Evolutionary conservation across 2,329 filamentous ascomycete species (phyloP).

Genomic region (Apiospora rasikravindrae): DNA sequence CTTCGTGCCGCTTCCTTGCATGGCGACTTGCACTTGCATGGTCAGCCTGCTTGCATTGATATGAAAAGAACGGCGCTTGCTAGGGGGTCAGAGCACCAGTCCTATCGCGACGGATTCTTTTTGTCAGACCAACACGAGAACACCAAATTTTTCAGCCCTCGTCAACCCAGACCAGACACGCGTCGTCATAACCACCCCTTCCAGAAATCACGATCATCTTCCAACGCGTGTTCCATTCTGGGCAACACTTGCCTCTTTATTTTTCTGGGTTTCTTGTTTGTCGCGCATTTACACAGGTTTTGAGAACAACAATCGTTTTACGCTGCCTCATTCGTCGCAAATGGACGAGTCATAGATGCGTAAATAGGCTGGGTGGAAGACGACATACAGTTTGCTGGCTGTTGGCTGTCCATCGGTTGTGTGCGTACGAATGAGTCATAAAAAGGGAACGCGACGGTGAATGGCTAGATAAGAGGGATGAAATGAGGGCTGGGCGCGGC

Average conservation of each 20-base stretch:
- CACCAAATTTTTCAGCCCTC: constrained; percentile 8
- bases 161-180: constrained; percentile 7
- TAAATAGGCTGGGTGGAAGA: neutral
- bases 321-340: neutral
- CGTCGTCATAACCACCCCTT: constrained; percentile 13
- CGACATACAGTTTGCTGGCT: constrained; percentile 9
- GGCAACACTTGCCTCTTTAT: neutral
- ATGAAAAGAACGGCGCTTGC: constrained; percentile 32
- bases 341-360: constrained; percentile 1
- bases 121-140: constrained; percentile 20
- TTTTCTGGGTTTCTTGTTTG: neutral
- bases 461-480: constrained; percentile 18
- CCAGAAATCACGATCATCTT: constrained; percentile 12
- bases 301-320: neutral
- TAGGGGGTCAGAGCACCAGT: constrained; percentile 25
- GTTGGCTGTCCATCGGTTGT: constrained; percentile 1
- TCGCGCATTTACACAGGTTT: neutral
- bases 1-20: constrained; percentile 34
- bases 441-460: constrained; percentile 18
- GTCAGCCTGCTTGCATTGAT: constrained; percentile 37
- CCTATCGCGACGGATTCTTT: constrained; percentile 28
- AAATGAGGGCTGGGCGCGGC: constrained; percentile 23
- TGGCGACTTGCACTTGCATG: constrained; percentile 26
- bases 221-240: neutral
- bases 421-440: constrained; percentile 17